Evolutionary conservation across 306 rosid genomes (phyloP).

Genomic region (Fragaria vesca): DNA sequence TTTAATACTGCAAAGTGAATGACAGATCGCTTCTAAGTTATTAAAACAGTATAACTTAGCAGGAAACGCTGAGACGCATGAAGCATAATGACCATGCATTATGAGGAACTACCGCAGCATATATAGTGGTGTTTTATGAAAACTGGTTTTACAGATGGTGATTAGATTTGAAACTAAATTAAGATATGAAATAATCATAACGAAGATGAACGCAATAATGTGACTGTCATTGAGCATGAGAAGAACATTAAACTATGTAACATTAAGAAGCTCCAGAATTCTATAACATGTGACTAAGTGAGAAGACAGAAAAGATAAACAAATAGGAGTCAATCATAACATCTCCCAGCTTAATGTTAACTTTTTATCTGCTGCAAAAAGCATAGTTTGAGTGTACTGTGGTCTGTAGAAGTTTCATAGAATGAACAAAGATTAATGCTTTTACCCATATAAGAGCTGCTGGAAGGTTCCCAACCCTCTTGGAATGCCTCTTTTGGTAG

Average conservation of each 20-base stretch:
- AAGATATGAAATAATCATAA: background rate
- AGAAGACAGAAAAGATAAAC: background rate
- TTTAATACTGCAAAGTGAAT: constrained; percentile 55
- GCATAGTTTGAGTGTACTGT: background rate
- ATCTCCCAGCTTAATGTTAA: background rate
- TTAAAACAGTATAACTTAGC: background rate
- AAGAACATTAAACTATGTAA: background rate
- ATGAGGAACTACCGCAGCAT: background rate
- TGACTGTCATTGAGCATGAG: background rate
- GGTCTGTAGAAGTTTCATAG: background rate
- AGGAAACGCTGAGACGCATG: background rate
- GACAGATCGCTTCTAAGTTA: constrained; percentile 9
- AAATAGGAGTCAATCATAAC: background rate
- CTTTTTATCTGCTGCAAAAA: background rate
- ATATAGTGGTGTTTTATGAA: background rate
- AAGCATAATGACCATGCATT: background rate
- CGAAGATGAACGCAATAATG: background rate
- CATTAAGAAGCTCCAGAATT: background rate
- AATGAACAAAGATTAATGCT: background rate
- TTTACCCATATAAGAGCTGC: constrained; percentile 58
- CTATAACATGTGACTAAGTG: background rate
- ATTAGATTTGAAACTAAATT: background rate
- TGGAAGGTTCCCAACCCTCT: constrained; percentile 54
- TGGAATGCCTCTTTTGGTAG: constrained; percentile 62
- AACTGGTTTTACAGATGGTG: background rate